These are phyloP conservation scores for Protomyces macrosporus DNA, from an alignment of 1,139 yeast genomes.

Conservation along the genomic window DNA sequence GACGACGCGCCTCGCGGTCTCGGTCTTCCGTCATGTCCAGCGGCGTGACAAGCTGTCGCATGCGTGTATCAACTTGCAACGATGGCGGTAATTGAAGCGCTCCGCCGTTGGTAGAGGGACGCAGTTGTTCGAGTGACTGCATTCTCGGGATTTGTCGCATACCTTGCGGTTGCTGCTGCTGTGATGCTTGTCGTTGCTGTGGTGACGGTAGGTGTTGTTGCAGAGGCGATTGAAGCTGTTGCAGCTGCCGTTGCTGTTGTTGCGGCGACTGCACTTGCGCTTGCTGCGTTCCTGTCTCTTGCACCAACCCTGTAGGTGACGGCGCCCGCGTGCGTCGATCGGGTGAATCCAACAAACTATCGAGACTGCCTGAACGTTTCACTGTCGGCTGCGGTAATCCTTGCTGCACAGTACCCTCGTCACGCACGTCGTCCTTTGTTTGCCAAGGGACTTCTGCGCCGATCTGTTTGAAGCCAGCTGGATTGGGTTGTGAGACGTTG, in stretches of 20 bases:
- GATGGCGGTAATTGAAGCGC: background rate
- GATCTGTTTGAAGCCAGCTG: background rate
- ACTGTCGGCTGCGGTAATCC: background rate
- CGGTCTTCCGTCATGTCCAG: background rate
- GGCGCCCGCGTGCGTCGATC: too few species aligned
- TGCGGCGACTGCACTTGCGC: background rate
- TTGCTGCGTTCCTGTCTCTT: background rate
- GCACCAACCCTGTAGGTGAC: too few species aligned
- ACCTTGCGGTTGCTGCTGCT: too few species aligned
- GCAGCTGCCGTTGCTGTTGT: background rate
- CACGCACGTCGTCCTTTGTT: background rate
- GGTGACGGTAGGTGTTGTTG: too few species aligned
- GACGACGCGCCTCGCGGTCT: background rate
- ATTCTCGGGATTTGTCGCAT: too few species aligned
- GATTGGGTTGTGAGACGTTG: conserved; percentile 12
- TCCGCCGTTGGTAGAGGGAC: background rate
- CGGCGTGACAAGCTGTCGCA: background rate
- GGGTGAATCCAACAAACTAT: conserved; percentile 9
- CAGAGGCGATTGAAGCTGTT: too few species aligned
- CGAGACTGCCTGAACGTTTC: conserved; percentile 6
- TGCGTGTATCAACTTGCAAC: background rate
- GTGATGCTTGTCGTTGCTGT: too few species aligned
- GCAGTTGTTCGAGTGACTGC: background rate
- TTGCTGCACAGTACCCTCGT: too few species aligned
- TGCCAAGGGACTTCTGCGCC: background rate